These are phyloP conservation scores for Fusarium zealandicum DNA, from an alignment of 2,329 filamentous ascomycete genomes.

Conservation along the genomic window DNA sequence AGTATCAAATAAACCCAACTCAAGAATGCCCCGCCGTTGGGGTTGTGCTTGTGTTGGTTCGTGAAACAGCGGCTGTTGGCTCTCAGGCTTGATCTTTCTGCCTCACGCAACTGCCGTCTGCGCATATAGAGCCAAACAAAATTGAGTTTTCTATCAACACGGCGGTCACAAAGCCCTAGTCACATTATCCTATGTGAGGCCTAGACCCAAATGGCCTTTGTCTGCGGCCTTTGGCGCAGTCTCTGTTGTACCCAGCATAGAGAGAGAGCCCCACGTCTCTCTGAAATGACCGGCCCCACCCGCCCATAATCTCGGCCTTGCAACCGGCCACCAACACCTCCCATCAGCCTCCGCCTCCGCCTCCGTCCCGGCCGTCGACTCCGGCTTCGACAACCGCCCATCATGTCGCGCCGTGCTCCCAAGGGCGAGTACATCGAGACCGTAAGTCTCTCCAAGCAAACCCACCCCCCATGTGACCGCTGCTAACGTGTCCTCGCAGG, in stretches of 20 bases:
- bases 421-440: conserved; percentile 98
- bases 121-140: no score
- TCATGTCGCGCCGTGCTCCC: conserved; percentile 76
- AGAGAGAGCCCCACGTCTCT: not conserved
- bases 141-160: no score
- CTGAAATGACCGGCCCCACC: conserved; percentile 26
- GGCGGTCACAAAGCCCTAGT: no score
- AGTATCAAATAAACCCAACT: no score
- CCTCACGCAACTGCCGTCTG: no score
- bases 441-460: conserved; percentile 54
- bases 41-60: no score
- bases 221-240: not conserved
- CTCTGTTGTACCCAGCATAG: not conserved
- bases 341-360: conserved; percentile 15
- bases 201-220: not conserved
- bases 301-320: conserved; percentile 22
- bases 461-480: not conserved
- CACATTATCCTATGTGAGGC: no score
- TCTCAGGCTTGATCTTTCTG: no score
- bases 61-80: no score
- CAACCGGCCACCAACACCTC: conserved; percentile 25
- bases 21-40: no score
- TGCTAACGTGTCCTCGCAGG: conserved; percentile 59
- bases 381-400: conserved; percentile 38
- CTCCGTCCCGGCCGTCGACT: conserved; percentile 15